phyloP scores from a whole-genome alignment of 176 grass and related monocot species.

The Triticum monococcum region DNA sequence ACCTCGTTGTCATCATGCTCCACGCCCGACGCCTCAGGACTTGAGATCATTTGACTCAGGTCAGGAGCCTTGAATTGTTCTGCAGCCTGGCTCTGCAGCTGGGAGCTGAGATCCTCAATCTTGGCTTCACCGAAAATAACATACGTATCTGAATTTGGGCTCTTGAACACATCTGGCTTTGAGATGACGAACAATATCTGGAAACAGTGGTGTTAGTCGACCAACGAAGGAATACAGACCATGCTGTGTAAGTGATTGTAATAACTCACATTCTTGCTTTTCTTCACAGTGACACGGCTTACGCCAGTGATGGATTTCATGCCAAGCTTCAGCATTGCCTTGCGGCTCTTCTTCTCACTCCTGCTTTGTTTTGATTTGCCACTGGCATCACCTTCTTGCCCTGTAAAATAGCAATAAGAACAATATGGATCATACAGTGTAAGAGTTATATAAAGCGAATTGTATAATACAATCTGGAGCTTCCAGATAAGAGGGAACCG shows the following conservation, averaged over 20 bases:
- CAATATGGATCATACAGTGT: background rate
- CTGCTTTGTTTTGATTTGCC: slow-evolving; percentile 79
- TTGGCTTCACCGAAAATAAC: slow-evolving; percentile 70
- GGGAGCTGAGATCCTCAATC: slow-evolving; percentile 70
- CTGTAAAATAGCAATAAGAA: slow-evolving; percentile 22
- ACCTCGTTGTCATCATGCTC: slow-evolving; percentile 55
- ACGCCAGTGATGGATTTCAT: slow-evolving; percentile 68
- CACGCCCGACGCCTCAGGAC: slow-evolving; percentile 36
- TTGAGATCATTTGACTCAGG: slow-evolving; percentile 38
- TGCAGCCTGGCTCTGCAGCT: slow-evolving; percentile 65
- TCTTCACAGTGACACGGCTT: slow-evolving; percentile 68
- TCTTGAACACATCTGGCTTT: slow-evolving; percentile 75
- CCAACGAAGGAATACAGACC: background rate
- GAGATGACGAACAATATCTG: slow-evolving; percentile 76
- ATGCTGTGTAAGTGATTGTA: background rate
- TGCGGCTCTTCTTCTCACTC: slow-evolving; percentile 83
- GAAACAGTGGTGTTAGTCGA: background rate
- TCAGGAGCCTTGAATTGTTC: slow-evolving; percentile 67
- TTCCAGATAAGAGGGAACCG: background rate
- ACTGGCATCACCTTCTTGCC: slow-evolving; percentile 46
- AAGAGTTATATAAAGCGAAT: background rate
- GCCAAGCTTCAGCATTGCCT: slow-evolving; percentile 81
- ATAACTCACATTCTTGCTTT: slow-evolving; percentile 69
- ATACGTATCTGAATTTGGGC: slow-evolving; percentile 67
- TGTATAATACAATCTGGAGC: background rate